Conservation (phyloP, 2,329 filamentous ascomycete genomes). For the Trichoderma koningii region DNA sequence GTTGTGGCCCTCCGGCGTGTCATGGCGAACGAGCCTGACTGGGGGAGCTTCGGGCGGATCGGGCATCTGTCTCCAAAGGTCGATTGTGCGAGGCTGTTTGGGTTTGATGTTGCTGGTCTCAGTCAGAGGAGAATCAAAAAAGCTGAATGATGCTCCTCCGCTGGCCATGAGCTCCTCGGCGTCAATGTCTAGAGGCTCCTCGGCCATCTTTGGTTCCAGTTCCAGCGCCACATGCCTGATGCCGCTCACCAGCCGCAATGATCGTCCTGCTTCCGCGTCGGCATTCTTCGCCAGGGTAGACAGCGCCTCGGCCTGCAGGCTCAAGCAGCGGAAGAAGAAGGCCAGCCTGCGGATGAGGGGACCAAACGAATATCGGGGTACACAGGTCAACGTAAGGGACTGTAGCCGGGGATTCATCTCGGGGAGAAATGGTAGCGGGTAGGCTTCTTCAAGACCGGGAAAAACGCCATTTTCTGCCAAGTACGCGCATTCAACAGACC, state of each 20-base stretch:
- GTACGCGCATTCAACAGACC: slow-evolving; percentile 42
- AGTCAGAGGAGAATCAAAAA: slow-evolving; percentile 44
- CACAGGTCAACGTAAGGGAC: slow-evolving; percentile 55
- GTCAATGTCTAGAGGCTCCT: slow-evolving; percentile 42
- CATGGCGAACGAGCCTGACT: background rate
- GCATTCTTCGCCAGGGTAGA: slow-evolving; percentile 33
- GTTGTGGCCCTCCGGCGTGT: background rate
- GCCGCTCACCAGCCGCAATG: slow-evolving; percentile 50
- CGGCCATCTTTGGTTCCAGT: slow-evolving; percentile 48
- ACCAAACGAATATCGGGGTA: slow-evolving; percentile 57
- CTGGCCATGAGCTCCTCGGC: slow-evolving; percentile 47
- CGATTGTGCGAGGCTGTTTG: background rate
- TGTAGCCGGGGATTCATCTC: slow-evolving; percentile 59
- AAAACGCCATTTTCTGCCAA: slow-evolving; percentile 51
- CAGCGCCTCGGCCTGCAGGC: slow-evolving; percentile 53
- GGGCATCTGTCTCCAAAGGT: background rate
- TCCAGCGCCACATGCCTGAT: slow-evolving; percentile 58
- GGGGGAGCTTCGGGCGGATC: background rate
- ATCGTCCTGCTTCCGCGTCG: slow-evolving; percentile 36
- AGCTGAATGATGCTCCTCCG: slow-evolving; percentile 47
- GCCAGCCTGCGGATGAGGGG: slow-evolving; percentile 51
- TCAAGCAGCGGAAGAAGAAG: slow-evolving; percentile 50
- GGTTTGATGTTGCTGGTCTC: slow-evolving; percentile 1
- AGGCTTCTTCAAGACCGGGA: slow-evolving; percentile 48
- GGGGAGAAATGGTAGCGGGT: slow-evolving; percentile 52